These are phyloP conservation scores for Metarhizium anisopliae DNA, from an alignment of 2,329 filamentous ascomycete genomes.

Conservation along the genomic window DNA sequence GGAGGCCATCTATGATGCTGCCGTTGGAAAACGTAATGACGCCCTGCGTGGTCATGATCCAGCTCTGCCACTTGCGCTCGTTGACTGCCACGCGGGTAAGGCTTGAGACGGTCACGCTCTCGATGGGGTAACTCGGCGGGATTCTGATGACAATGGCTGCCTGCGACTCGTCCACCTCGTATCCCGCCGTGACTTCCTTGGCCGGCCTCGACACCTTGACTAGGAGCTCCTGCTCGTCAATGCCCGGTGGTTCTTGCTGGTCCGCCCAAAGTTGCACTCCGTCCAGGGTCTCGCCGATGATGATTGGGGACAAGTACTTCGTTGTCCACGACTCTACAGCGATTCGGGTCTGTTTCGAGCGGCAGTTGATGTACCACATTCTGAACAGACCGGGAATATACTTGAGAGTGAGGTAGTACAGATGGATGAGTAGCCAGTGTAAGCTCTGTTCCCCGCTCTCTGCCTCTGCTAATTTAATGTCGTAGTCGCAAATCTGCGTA, in stretches of 20 bases:
- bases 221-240: conserved; percentile 46
- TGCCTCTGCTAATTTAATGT: conserved; percentile 41
- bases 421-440: conserved; percentile 74
- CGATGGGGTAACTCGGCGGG: conserved; percentile 74
- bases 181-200: conserved; percentile 73
- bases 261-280: conserved; percentile 61
- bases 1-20: conserved; percentile 76
- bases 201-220: conserved; percentile 65
- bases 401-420: conserved; percentile 76
- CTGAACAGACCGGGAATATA: conserved; percentile 73
- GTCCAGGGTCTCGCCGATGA: conserved; percentile 56
- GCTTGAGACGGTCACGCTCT: conserved; percentile 65
- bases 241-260: conserved; percentile 36
- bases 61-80: conserved; percentile 87
- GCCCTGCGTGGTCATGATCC: conserved; percentile 81
- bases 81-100: conserved; percentile 78
- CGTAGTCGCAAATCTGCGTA: conserved; percentile 47
- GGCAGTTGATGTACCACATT: conserved; percentile 74
- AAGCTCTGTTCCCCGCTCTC: conserved; percentile 63
- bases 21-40: conserved; percentile 92
- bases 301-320: conserved; percentile 67
- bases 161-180: conserved; percentile 79
- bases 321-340: conserved; percentile 79
- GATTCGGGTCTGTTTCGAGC: conserved; percentile 69
- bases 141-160: conserved; percentile 77